Percentiles rank a stretch among this genome's conserved stretches.
Evolutionary conservation across 1,284 basidiomycete genomes (phyloP).

Genomic region (Leucoagaricus sp.): DNA sequence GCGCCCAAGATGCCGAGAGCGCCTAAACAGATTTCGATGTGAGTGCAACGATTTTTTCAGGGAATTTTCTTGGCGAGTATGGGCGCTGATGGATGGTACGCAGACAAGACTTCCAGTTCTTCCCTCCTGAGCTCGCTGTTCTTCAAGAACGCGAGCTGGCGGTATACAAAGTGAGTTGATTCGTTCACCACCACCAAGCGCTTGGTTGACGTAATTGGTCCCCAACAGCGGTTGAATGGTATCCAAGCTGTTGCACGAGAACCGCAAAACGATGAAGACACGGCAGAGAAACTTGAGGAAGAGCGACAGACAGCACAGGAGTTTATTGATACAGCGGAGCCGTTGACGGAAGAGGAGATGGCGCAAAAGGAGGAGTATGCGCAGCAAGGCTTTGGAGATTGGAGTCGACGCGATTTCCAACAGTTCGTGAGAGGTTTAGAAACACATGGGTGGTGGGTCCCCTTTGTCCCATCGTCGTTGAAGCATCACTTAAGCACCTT

Average conservation of each 20-base stretch:
- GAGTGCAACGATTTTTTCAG: slow-evolving; percentile 29
- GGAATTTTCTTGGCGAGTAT: too few species aligned
- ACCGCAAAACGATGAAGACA: slow-evolving; percentile 64
- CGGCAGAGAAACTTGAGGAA: slow-evolving; percentile 83
- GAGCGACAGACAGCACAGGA: slow-evolving; percentile 84
- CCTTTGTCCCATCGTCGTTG: not conserved
- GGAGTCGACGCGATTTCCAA: slow-evolving; percentile 94
- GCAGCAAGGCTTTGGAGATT: slow-evolving; percentile 84
- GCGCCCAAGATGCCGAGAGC: slow-evolving; percentile 83
- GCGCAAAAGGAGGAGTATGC: slow-evolving; percentile 79
- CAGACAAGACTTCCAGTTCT: slow-evolving; percentile 98
- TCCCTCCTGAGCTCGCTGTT: slow-evolving; percentile 79
- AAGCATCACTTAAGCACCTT: not conserved
- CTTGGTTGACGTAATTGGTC: not conserved
- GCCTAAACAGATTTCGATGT: slow-evolving; percentile 89
- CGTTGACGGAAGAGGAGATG: slow-evolving; percentile 84
- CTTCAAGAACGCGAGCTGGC: slow-evolving; percentile 90
- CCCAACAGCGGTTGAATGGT: slow-evolving; percentile 55
- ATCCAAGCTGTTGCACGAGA: slow-evolving; percentile 78
- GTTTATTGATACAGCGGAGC: slow-evolving; percentile 88
- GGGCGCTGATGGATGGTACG: not conserved
- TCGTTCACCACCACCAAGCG: slow-evolving; percentile 15
- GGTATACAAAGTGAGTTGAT: slow-evolving; percentile 80
- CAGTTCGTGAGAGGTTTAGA: slow-evolving; percentile 85
- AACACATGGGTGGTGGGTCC: slow-evolving; percentile 78